Evolutionary conservation across 345 rosid genomes (phyloP).

Genomic region (Eucalyptus lansdowneana): DNA sequence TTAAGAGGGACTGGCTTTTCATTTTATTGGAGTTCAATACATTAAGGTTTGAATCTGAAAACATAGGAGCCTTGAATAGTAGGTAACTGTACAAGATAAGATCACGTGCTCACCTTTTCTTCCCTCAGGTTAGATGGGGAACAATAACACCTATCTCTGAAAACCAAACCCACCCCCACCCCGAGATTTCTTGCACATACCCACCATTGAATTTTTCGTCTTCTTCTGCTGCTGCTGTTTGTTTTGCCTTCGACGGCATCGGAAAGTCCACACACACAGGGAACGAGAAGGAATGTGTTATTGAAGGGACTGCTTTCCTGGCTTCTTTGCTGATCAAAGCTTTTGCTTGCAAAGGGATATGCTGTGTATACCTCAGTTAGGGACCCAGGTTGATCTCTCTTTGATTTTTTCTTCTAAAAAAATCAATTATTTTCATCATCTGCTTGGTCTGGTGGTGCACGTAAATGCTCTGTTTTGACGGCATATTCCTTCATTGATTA

Average conservation of each 20-base stretch:
- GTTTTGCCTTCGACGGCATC: no score
- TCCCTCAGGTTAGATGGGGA: not conserved
- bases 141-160: no score
- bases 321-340: not conserved
- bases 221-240: no score
- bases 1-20: no score
- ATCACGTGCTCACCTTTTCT: slow-evolving; percentile 17
- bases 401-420: not conserved
- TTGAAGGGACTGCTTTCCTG: not conserved
- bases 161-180: no score
- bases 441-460: not conserved
- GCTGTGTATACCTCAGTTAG: not conserved
- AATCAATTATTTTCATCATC: not conserved
- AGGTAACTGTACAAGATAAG: not conserved
- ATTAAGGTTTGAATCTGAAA: not conserved
- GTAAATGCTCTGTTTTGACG: not conserved
- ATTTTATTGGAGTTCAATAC: no score
- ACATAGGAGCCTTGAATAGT: not conserved
- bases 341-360: not conserved
- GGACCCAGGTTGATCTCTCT: not conserved
- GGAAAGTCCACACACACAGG: not conserved
- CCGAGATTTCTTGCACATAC: no score
- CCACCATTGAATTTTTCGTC: no score
- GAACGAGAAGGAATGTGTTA: not conserved
- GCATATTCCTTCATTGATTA: not conserved